phyloP scores from a whole-genome alignment of 306 rosid species.

The Rosa chinensis region DNA sequence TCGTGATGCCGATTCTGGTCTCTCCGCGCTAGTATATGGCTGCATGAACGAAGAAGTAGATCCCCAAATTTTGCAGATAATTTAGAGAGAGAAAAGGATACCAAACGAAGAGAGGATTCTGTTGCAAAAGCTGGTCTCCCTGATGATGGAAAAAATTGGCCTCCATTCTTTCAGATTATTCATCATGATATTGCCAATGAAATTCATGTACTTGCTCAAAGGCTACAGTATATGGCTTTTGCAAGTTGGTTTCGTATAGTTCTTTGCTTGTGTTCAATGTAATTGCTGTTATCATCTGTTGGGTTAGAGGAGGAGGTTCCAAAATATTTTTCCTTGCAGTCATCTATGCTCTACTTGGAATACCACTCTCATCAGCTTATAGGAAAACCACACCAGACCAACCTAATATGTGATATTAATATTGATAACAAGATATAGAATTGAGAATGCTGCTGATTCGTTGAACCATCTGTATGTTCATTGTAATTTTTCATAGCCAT shows the following conservation, averaged over 20 bases:
- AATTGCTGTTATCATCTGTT: constrained; percentile 74
- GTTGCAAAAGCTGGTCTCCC: constrained; percentile 74
- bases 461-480: no score
- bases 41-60: no score
- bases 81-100: no score
- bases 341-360: constrained; percentile 87
- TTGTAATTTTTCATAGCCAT: no score
- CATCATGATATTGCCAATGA: constrained; percentile 98
- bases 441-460: no score
- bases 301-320: constrained; percentile 97
- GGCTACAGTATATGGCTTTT: constrained; percentile 91
- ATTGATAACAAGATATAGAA: no score
- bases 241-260: constrained; percentile 94
- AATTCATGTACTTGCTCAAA: constrained; percentile 94
- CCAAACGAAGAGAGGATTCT: constrained; percentile 85
- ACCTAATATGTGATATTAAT: no score
- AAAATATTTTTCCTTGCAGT: constrained; percentile 91
- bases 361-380: constrained; percentile 91
- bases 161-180: constrained; percentile 89
- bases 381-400: no score
- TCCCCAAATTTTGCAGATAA: no score
- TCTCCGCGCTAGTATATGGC: no score
- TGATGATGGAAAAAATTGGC: constrained; percentile 90
- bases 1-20: no score
- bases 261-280: constrained; percentile 81